phyloP scores from a whole-genome alignment of 129 eudicot genomes.

The Erigeron canadensis region DNA sequence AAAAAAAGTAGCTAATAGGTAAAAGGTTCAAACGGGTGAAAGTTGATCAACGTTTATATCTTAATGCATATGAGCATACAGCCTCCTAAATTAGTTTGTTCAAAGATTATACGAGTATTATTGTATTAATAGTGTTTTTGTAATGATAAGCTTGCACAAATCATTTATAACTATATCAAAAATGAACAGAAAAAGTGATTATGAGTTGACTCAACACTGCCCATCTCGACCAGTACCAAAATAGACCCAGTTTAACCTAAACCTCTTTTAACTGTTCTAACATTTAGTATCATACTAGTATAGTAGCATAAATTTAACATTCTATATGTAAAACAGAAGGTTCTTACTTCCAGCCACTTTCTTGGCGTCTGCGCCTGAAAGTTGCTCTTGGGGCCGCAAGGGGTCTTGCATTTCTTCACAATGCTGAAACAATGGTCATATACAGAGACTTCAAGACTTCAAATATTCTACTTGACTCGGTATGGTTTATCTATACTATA shows the following conservation, averaged over 20 bases:
- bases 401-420: slow-evolving; percentile 90
- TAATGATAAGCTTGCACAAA: background rate
- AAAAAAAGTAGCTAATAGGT: background rate
- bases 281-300: background rate
- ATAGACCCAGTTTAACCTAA: background rate
- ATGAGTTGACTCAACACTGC: too few relatives aligned
- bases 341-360: slow-evolving; percentile 74
- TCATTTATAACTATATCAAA: background rate
- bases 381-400: slow-evolving; percentile 91
- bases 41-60: background rate
- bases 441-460: slow-evolving; percentile 94
- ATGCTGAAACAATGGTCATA: slow-evolving; percentile 65
- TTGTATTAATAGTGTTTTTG: background rate
- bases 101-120: background rate
- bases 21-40: background rate
- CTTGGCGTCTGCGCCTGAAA: slow-evolving; percentile 77
- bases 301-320: background rate
- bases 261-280: background rate
- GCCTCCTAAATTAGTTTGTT: background rate
- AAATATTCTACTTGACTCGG: slow-evolving; percentile 86
- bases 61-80: background rate
- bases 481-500: slow-evolving; percentile 30
- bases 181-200: background rate
- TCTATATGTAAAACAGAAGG: slow-evolving; percentile 51
- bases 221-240: background rate